These are phyloP conservation scores for Calycina herbarum DNA, from an alignment of 2,329 filamentous ascomycete genomes.

Conservation along the genomic window DNA sequence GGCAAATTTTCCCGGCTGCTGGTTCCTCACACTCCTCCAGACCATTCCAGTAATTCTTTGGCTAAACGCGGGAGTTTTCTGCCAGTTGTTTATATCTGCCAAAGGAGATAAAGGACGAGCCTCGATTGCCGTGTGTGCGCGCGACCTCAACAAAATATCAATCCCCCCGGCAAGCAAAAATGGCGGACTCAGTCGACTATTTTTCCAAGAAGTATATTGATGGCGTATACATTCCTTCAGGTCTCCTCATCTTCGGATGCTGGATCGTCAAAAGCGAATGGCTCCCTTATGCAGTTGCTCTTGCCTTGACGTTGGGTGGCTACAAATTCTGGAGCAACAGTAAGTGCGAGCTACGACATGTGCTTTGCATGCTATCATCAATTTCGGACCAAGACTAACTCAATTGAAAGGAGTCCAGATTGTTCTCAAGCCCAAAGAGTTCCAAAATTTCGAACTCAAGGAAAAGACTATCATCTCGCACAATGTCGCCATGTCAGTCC, in stretches of 20 bases:
- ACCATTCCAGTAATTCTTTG: not conserved
- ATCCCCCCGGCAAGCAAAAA: slow-evolving; percentile 8
- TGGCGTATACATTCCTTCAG: slow-evolving; percentile 82
- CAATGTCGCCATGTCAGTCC: slow-evolving; percentile 86
- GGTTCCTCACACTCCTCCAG: not conserved
- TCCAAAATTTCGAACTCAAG: slow-evolving; percentile 89
- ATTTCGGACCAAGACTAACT: slow-evolving; percentile 16
- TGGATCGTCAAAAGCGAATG: slow-evolving; percentile 78
- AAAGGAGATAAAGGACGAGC: not conserved
- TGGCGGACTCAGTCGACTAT: slow-evolving; percentile 35
- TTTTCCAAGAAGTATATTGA: slow-evolving; percentile 67
- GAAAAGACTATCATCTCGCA: slow-evolving; percentile 96
- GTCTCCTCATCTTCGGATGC: slow-evolving; percentile 73
- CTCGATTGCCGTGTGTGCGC: not conserved
- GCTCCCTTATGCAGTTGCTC: slow-evolving; percentile 66
- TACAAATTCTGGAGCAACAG: slow-evolving; percentile 72
- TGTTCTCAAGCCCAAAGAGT: slow-evolving; percentile 81
- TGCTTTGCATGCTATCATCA: not conserved
- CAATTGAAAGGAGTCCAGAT: slow-evolving; percentile 65
- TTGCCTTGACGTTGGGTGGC: slow-evolving; percentile 65
- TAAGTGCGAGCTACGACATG: slow-evolving; percentile 47
- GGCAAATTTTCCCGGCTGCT: not conserved
- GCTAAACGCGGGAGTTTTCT: not conserved
- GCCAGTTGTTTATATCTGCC: not conserved
- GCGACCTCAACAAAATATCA: slow-evolving; percentile 9